phyloP scores from a whole-genome alignment of 2,329 filamentous ascomycete species.

The Lachnellula cervina region DNA sequence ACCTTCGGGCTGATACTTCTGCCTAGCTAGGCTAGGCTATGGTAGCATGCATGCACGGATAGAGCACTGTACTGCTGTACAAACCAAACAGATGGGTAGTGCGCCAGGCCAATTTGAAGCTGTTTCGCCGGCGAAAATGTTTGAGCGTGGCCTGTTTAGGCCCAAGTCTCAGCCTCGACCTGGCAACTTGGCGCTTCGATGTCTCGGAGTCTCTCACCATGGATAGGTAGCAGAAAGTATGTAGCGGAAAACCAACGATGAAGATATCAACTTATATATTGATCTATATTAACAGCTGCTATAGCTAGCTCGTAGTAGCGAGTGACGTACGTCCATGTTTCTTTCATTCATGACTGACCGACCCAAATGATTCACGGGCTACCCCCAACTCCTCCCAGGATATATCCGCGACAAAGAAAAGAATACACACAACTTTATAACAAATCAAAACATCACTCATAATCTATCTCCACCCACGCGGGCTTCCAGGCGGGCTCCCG shows the following conservation, averaged over 20 bases:
- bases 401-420: conserved; percentile 3
- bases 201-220: neutral
- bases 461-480: conserved; percentile 20
- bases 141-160: neutral
- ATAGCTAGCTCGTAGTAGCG: conserved; percentile 5
- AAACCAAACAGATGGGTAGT: neutral
- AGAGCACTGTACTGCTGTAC: neutral
- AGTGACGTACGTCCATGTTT: conserved; percentile 10
- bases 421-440: neutral
- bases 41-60: too few relatives aligned
- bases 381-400: conserved; percentile 1
- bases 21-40: too few relatives aligned
- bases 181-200: neutral
- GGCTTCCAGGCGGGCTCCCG: conserved; percentile 30
- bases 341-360: neutral
- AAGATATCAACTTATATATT: conserved; percentile 10
- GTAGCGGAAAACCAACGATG: neutral
- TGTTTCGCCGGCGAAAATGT: neutral
- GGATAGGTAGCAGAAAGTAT: neutral
- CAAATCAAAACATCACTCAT: neutral
- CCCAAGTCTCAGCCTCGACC: neutral
- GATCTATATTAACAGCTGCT: conserved; percentile 15
- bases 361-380: neutral
- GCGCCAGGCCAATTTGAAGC: neutral
- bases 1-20: too few relatives aligned